Base-by-base conservation (phyloP, 2,329 filamentous ascomycete species). In the Trichoderma sp. region DNA sequence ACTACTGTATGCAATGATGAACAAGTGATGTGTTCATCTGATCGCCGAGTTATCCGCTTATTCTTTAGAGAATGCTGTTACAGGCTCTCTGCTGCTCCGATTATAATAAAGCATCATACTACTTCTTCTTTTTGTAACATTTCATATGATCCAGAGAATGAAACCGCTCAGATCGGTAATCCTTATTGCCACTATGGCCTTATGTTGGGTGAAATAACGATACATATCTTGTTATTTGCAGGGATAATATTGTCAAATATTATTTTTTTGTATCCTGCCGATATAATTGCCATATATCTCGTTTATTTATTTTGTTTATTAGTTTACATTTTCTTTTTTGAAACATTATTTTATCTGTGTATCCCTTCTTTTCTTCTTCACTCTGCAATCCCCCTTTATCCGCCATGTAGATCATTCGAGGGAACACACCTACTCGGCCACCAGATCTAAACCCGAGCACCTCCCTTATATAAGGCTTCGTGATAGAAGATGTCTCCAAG, bases 361-460 rank as follows among this genome's bases (percentile, higher is more conserved):
- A 14, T 27, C 10, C 16, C 19, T 35, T 33, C 29, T 35, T 11
- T 21, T 27, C 53, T 11, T 11, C 16, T 29, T 21, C n/a, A 2
- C 5, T 63, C 21, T 40, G 27, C 47, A 40, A 37, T 37, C 40
- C 14, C 19, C 35, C 29, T 55, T 13, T 24, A 19, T 14, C 7
- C 4, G 7, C 24, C 10, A 7, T 19, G 6, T 53, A 24, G 29
- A 53, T 24, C 14, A 11, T 55, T 21, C 59, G 35, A 52, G 47
- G 21, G 29, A 62, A 31, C 43, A 43, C 60, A 24, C 37, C 31
- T 43, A 3, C 19, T 62, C 59, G 59, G 59, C 59, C 31, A 52
- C 35, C 59, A 62, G 49, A 62, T 62, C 59, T 62, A 52, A 33
- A 29, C 59, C 59, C 59, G 59, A 29, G 40, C 7, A 35, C 43